Percentiles rank a stretch among this genome's conserved stretches.
Conservation (phyloP, 176 grass and related monocot genomes). For the Oryza coarctata region DNA sequence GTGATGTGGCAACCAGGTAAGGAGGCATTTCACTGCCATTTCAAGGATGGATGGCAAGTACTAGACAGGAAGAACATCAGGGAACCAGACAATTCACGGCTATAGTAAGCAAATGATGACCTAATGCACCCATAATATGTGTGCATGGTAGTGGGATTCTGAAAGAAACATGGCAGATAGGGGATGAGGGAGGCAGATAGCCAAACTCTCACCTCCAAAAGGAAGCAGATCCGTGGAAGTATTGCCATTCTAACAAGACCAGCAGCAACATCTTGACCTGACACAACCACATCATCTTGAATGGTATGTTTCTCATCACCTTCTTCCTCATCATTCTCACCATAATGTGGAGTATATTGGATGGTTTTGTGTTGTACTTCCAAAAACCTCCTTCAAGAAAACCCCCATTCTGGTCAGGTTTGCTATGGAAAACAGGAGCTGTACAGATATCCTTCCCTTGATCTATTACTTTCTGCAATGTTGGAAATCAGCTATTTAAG, state of each 20-base stretch:
- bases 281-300: slow-evolving; percentile 83
- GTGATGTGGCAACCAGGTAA: neutral
- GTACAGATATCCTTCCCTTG: slow-evolving; percentile 65
- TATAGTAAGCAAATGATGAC: neutral
- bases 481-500: slow-evolving; percentile 18
- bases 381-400: slow-evolving; percentile 91
- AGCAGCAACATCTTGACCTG: slow-evolving; percentile 87
- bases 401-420: slow-evolving; percentile 65
- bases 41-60: neutral
- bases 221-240: slow-evolving; percentile 79
- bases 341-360: slow-evolving; percentile 61
- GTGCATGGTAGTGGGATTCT: neutral
- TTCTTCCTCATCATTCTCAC: slow-evolving; percentile 60
- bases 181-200: neutral
- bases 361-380: slow-evolving; percentile 92
- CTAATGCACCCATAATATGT: neutral
- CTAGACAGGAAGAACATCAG: neutral
- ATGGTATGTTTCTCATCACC: slow-evolving; percentile 75
- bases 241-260: slow-evolving; percentile 95
- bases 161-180: neutral
- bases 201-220: slow-evolving; percentile 68
- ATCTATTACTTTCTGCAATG: slow-evolving; percentile 56
- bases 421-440: slow-evolving; percentile 84
- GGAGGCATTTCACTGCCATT: neutral
- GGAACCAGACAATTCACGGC: neutral